Conservation (phyloP, 2,329 filamentous ascomycete genomes). For the Ophiostoma sp. region DNA sequence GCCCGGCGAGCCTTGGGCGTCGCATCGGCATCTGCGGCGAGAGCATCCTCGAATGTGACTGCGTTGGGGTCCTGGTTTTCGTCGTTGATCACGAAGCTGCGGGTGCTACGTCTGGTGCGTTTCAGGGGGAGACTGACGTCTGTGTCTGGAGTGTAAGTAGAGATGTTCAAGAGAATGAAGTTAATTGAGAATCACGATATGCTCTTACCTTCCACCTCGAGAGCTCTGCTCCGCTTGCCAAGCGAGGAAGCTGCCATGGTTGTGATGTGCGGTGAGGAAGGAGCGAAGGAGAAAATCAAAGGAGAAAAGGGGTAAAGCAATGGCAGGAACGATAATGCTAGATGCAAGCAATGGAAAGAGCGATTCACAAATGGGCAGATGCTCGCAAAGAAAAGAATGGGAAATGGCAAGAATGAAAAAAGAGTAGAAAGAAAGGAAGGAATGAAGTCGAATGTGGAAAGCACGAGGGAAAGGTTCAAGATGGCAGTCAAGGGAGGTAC, state of each 20-base stretch:
- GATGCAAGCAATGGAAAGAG: background rate
- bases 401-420: conserved; percentile 6
- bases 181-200: background rate
- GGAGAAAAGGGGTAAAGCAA: conserved; percentile 15
- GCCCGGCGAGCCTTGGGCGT: conserved; percentile 23
- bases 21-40: conserved; percentile 31
- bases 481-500: conserved; percentile 19
- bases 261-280: background rate
- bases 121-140: conserved; percentile 44
- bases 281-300: background rate
- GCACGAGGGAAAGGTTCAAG: background rate
- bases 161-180: background rate
- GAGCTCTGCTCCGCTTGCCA: conserved; percentile 26
- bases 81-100: conserved; percentile 54
- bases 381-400: background rate
- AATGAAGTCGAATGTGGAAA: conserved; percentile 1
- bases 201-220: conserved; percentile 23
- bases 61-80: conserved; percentile 65
- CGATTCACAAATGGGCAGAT: background rate
- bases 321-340: background rate
- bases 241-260: conserved; percentile 25
- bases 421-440: conserved; percentile 12
- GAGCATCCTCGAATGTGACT: conserved; percentile 41
- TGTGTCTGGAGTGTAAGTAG: conserved; percentile 26
- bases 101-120: conserved; percentile 47